Conservation (phyloP, 2,329 filamentous ascomycete genomes). For the Cordyceps farinosa region DNA sequence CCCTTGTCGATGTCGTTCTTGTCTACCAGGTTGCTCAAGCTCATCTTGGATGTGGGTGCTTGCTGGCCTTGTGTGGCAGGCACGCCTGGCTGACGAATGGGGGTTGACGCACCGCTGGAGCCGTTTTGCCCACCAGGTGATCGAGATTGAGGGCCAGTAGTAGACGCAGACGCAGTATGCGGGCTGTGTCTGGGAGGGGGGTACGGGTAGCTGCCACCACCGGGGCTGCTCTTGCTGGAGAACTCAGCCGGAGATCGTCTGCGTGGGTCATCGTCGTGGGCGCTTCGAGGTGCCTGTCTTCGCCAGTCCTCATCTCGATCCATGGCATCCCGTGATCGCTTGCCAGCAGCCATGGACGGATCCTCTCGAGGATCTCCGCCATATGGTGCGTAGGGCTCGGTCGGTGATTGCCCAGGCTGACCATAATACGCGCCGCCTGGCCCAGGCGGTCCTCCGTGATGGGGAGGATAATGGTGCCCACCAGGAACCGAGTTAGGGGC, state of each 20-base stretch:
- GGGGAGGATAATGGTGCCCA: slow-evolving; percentile 21
- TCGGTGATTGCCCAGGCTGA: slow-evolving; percentile 41
- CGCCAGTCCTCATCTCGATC: slow-evolving; percentile 42
- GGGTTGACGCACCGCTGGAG: slow-evolving; percentile 36
- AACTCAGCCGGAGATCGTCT: slow-evolving; percentile 51
- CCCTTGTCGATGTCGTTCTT: slow-evolving; percentile 52
- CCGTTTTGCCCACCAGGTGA: slow-evolving; percentile 31
- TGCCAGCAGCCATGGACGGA: slow-evolving; percentile 29
- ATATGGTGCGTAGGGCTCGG: slow-evolving; percentile 40
- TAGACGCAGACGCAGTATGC: slow-evolving; percentile 18
- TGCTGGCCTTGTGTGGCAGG: slow-evolving; percentile 23
- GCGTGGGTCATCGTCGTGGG: slow-evolving; percentile 46
- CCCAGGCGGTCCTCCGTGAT: slow-evolving; percentile 29
- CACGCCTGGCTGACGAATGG: slow-evolving; percentile 28
- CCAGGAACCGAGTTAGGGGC: slow-evolving; percentile 27
- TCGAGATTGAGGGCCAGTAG: slow-evolving; percentile 35
- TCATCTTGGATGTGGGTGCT: slow-evolving; percentile 46
- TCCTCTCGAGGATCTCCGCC: slow-evolving; percentile 36
- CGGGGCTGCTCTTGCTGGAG: slow-evolving; percentile 46
- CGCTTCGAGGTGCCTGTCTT: slow-evolving; percentile 42
- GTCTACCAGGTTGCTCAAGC: slow-evolving; percentile 49
- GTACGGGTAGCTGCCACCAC: slow-evolving; percentile 39
- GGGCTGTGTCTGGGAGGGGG: slow-evolving; percentile 37
- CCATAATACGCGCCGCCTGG: slow-evolving; percentile 39
- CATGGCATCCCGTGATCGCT: slow-evolving; percentile 37